Evolutionary conservation across 495 filamentous ascomycete species (phyloP).

Genomic region (Recurvomyces mirabilis): DNA sequence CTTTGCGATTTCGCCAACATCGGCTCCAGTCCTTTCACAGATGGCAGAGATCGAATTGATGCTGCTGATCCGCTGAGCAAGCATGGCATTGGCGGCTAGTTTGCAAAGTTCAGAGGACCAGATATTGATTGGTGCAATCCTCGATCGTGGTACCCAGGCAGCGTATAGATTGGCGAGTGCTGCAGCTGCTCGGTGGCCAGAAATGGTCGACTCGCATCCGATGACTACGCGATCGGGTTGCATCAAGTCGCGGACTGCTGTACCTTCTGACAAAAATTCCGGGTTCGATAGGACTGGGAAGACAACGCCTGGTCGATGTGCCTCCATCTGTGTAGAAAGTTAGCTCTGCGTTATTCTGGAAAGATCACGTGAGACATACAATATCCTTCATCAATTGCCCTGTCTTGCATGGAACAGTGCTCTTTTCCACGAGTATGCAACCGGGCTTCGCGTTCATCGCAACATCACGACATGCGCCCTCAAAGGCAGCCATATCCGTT

Average conservation of each 20-base stretch:
- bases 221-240: conserved; percentile 66
- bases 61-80: conserved; percentile 74
- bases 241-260: conserved; percentile 59
- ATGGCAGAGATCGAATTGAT: conserved; percentile 50
- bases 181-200: conserved; percentile 52
- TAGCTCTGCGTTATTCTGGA: too few species aligned
- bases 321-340: conserved; percentile 6
- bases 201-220: conserved; percentile 48
- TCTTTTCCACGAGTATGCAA: conserved; percentile 77
- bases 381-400: conserved; percentile 59
- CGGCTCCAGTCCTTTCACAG: conserved; percentile 67
- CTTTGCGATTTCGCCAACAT: conserved; percentile 59
- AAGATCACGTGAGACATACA: conserved; percentile 45
- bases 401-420: conserved; percentile 70
- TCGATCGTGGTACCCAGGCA: conserved; percentile 50
- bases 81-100: conserved; percentile 68
- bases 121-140: conserved; percentile 61
- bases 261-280: conserved; percentile 72
- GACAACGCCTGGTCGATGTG: conserved; percentile 42
- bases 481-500: conserved; percentile 62
- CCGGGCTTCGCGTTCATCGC: conserved; percentile 53
- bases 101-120: conserved; percentile 77
- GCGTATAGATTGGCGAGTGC: conserved; percentile 54
- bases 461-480: conserved; percentile 55
- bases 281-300: conserved; percentile 78